phyloP scores from a whole-genome alignment of 257 asterid species.

The Eustoma russellianum region DNA sequence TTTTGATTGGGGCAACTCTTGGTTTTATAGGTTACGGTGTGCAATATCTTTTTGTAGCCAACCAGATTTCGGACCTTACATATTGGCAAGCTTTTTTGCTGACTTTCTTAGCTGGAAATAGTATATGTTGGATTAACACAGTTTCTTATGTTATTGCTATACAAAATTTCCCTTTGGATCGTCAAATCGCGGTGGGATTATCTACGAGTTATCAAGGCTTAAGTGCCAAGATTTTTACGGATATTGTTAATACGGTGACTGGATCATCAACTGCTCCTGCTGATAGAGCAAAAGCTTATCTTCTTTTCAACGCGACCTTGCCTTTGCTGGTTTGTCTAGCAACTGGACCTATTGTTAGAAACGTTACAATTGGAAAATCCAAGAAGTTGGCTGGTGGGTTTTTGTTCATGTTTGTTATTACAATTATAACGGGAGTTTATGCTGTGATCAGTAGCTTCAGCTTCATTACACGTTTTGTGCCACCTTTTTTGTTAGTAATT shows the following conservation, averaged over 20 bases:
- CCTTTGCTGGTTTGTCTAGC: conserved; percentile 32
- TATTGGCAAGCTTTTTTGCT: conserved; percentile 48
- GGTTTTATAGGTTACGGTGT: conserved; percentile 69
- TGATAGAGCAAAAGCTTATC: conserved; percentile 41
- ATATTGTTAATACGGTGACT: conserved; percentile 29
- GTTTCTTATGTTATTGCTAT: conserved; percentile 47
- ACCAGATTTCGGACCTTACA: conserved; percentile 16
- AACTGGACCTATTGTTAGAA: conserved; percentile 32
- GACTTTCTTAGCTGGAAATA: conserved; percentile 58
- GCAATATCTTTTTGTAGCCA: conserved; percentile 46
- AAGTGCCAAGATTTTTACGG: conserved; percentile 49
- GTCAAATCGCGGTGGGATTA: conserved; percentile 57
- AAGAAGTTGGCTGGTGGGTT: conserved; percentile 53
- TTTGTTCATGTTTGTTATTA: conserved; percentile 37
- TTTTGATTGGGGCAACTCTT: conserved; percentile 50
- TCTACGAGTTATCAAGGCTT: conserved; percentile 68
- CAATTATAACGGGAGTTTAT: conserved; percentile 38
- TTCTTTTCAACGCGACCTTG: conserved; percentile 38
- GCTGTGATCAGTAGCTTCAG: conserved; percentile 49
- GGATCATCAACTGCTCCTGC: conserved; percentile 1
- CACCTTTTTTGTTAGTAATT: conserved; percentile 10
- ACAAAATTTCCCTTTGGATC: conserved; percentile 54
- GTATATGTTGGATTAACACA: conserved; percentile 80
- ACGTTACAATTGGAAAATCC: conserved; percentile 23
- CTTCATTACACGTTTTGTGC: conserved; percentile 11